These are phyloP conservation scores for Neonectria hederae DNA, from an alignment of 2,329 filamentous ascomycete species.

Conservation along the genomic window DNA sequence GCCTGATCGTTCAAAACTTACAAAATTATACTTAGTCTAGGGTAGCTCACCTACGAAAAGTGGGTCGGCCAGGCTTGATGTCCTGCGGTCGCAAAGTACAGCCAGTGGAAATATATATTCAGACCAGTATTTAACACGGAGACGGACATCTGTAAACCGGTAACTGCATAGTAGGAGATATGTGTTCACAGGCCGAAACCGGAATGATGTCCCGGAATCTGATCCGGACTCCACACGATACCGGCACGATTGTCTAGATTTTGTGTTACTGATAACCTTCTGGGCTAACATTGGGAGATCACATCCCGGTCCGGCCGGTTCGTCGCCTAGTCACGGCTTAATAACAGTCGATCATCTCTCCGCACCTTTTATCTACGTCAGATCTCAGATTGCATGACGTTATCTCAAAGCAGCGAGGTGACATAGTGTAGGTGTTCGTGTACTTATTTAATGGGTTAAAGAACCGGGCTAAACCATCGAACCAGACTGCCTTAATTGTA, in stretches of 20 bases:
- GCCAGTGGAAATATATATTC: too few species aligned
- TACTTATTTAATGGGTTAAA: background rate
- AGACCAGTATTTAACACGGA: too few species aligned
- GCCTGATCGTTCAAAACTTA: too few species aligned
- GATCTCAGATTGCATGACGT: background rate
- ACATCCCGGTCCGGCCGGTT: background rate
- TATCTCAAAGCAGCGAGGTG: background rate
- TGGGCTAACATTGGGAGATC: background rate
- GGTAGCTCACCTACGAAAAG: background rate
- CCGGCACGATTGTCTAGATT: background rate
- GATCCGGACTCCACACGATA: background rate
- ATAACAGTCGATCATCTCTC: background rate
- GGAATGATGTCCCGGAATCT: background rate
- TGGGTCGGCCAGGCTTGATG: too few species aligned
- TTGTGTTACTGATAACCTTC: background rate
- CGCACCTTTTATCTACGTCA: background rate
- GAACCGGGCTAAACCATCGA: background rate
- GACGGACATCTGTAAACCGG: too few species aligned
- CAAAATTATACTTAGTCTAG: background rate
- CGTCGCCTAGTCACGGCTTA: background rate
- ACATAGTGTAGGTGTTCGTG: background rate
- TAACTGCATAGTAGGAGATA: too few species aligned
- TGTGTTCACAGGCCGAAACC: background rate
- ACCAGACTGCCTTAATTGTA: too few species aligned
- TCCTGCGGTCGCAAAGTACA: too few species aligned